Evolutionary conservation across 352 stramenopile species (phyloP).

Genomic region (Pythium periplocum): DNA sequence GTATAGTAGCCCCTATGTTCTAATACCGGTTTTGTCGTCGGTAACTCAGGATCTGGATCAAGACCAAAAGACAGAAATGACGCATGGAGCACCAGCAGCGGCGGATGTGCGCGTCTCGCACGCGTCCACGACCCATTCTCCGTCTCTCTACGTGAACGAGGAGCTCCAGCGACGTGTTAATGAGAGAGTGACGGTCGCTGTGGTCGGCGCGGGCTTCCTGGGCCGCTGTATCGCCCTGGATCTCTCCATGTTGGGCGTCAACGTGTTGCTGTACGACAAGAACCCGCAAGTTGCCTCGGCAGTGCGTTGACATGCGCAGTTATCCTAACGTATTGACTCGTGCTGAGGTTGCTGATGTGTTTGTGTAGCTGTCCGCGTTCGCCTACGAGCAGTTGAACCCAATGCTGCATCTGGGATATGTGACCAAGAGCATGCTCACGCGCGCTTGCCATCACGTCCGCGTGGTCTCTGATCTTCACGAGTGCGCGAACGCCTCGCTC

Average conservation of each 20-base stretch:
- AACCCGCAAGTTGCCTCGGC: slow-evolving; percentile 29
- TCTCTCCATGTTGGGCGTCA: slow-evolving; percentile 52
- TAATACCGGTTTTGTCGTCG: background rate
- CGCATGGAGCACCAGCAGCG: slow-evolving; percentile 1
- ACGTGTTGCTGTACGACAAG: slow-evolving; percentile 55
- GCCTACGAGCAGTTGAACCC: slow-evolving; percentile 63
- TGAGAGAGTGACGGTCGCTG: slow-evolving; percentile 23
- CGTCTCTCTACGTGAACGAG: slow-evolving; percentile 16
- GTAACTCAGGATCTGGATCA: too few relatives aligned
- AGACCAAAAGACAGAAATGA: background rate
- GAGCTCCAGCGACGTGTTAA: slow-evolving; percentile 9
- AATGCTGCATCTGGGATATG: slow-evolving; percentile 68
- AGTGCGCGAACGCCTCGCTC: slow-evolving; percentile 41
- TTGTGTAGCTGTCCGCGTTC: slow-evolving; percentile 38
- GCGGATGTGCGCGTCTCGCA: background rate
- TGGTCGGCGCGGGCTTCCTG: slow-evolving; percentile 63
- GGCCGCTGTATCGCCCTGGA: slow-evolving; percentile 66
- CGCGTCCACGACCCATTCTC: background rate
- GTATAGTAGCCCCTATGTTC: background rate
- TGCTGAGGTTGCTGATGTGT: background rate
- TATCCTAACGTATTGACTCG: too few relatives aligned
- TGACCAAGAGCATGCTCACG: slow-evolving; percentile 71
- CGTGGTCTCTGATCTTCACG: slow-evolving; percentile 33
- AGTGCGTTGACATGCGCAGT: slow-evolving; percentile 16
- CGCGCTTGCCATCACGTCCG: slow-evolving; percentile 46